Evolutionary conservation across 1,284 basidiomycete genomes (phyloP), one percentile per base, ranked within the genome.

Genomic region (Omphalotus olearius): DNA sequence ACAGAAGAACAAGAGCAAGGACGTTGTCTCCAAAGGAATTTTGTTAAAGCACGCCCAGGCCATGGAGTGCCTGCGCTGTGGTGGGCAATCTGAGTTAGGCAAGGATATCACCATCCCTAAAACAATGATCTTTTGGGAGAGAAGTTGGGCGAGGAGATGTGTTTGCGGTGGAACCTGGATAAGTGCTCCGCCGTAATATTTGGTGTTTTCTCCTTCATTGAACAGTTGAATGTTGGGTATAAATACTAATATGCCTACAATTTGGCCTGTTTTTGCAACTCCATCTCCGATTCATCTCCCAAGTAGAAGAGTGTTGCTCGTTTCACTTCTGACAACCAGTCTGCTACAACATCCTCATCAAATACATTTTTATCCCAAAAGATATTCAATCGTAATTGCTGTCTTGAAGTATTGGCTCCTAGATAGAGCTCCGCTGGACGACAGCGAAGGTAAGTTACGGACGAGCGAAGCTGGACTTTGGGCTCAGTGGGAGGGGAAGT

Each of bases 111-210:
- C 57, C 44, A 50, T 60, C 39, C 59, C 78, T 17, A 55, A 65
- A 13, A 68, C 69, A 49, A 87, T 85, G 84, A 69, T 65, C 45
- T 66, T 72, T 18, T 89, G 85, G 83, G 80, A 84, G 63, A 78
- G 67, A 55, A 71, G 69, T 55, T 88, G 82, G 83, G 65, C 63
- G 36, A 63, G 60, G 33, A 70, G 72, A 28, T 89, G 86, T 65
- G 70, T 89, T 17, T 89, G 86, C 65, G 85, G 84, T n/a, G 86
- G 86, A 4, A 57, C 65, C 11, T 89, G 86, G 85, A 18, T 37
- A 33, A 33, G 23, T 23, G 23, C 30, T 33, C 13, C 30, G 30
- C 13, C 30, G 9, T 33, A 13, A 33, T 33, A 2, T 13, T 33
- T 13, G 13, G 30, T 4, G 2, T 33, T 33, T 28, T 33, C 7